Evolutionary conservation across 495 filamentous ascomycete species (phyloP), one percentile per base, ranked within the genome.

Genomic region (Penicillium atrosanguineum): DNA sequence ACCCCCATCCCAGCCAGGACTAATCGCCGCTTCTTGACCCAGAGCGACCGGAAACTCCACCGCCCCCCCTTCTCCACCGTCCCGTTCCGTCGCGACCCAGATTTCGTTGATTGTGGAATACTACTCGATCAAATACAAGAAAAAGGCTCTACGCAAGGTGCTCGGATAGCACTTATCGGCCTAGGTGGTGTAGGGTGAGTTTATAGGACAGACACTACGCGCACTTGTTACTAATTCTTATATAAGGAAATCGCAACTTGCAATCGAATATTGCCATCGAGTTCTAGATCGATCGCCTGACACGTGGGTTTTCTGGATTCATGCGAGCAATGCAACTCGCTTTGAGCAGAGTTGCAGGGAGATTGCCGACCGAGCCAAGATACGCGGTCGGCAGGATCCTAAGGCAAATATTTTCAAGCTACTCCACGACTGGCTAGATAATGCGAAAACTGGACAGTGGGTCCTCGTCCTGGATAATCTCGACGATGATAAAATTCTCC

Each of bases 231-330:
- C n/a, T n/a, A n/a, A n/a, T n/a, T n/a, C n/a, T n/a, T n/a, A n/a
- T n/a, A n/a, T n/a, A n/a, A 74, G 72, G 12, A 75, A 73, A 57
- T 63, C 72, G 3, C 68, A 68, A 48, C 61, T 74, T 36, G 70
- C 66, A 15, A 71, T 75, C 48, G 64, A 78, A 58, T 65, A 76
- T 46, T 41, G 50, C 21, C 74, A 78, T 50, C 62, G 53, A 52
- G 49, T 58, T 15, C 66, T 62, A 57, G 12, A 1, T 1, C 50
- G 74, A 42, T 75, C 62, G 19, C 74, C 71, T 3, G 45, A 64
- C 16, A 79, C 67, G 19, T 78, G 69, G 68, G 69, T 81, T 11
- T 78, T 83, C 57, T 83, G 80, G 78, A 55, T 81, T 3, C 70
- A 76, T 54, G 72, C 72, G 2, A 72, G 71, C 43, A 75, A 58